Evolutionary conservation across 495 filamentous ascomycete species (phyloP).

Genomic region (Tetracladium setigerum): DNA sequence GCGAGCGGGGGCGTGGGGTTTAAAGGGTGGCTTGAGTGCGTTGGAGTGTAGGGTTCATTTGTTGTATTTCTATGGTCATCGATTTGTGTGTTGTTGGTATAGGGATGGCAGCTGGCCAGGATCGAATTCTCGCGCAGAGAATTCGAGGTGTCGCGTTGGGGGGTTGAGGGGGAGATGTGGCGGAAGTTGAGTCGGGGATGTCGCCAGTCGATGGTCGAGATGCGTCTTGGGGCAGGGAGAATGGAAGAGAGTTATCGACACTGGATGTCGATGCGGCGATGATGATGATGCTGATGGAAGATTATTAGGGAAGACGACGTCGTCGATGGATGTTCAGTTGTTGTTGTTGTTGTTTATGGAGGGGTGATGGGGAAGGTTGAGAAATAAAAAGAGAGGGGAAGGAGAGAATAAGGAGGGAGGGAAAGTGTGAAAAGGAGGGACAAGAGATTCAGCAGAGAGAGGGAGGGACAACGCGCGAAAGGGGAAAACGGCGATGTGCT

Average conservation of each 20-base stretch:
- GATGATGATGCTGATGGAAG: constrained; percentile 27
- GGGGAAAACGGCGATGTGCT: constrained; percentile 15
- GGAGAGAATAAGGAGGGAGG: constrained; percentile 28
- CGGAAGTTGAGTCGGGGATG: constrained; percentile 26
- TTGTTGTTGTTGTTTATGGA: constrained; percentile 20
- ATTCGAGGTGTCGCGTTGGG: constrained; percentile 30
- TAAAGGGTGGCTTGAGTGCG: constrained; percentile 53
- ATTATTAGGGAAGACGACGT: constrained; percentile 2
- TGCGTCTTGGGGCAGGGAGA: constrained; percentile 21
- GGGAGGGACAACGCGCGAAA: constrained; percentile 22
- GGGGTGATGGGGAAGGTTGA: constrained; percentile 23
- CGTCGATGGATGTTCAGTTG: no score
- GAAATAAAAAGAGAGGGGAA: constrained; percentile 31
- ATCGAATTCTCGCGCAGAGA: constrained; percentile 40
- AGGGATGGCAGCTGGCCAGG: constrained; percentile 21
- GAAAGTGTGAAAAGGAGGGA: constrained; percentile 27
- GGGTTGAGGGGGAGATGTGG: constrained; percentile 26
- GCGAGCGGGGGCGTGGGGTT: constrained; percentile 37
- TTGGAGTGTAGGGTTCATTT: constrained; percentile 46
- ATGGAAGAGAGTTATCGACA: constrained; percentile 23
- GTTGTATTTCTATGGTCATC: constrained; percentile 45
- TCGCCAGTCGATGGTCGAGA: constrained; percentile 40
- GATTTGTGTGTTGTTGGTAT: constrained; percentile 29
- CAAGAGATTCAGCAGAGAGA: constrained; percentile 26
- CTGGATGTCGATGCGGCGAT: constrained; percentile 24